These are phyloP conservation scores for Nemophila menziesii DNA, from an alignment of 257 asterid species.

Conservation along the genomic window DNA sequence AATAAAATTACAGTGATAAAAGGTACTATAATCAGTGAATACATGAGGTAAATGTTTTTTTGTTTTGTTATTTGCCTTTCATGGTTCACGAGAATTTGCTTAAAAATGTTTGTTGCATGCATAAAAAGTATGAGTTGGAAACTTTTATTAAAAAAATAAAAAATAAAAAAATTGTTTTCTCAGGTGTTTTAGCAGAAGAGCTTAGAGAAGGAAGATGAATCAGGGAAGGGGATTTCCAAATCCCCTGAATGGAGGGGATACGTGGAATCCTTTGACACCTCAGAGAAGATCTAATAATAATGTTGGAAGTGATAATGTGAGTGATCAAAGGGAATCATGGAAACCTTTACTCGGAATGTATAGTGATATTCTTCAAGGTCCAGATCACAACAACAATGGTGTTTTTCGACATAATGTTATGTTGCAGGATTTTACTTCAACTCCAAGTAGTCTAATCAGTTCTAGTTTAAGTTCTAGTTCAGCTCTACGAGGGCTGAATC, in stretches of 20 bases:
- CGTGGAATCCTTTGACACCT: conserved; percentile 35
- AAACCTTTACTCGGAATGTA: conserved; percentile 15
- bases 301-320: conserved; percentile 3
- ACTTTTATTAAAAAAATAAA: background rate
- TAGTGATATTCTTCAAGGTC: conserved; percentile 8
- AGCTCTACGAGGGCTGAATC: no score
- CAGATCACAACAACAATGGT: background rate
- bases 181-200: conserved; percentile 1
- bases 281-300: conserved; percentile 11
- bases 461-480: no score
- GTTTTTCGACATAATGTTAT: no score
- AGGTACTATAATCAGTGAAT: conserved; percentile 3
- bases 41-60: conserved; percentile 2
- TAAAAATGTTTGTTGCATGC: background rate
- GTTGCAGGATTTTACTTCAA: conserved; percentile 11
- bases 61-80: background rate
- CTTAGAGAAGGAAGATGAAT: conserved; percentile 27
- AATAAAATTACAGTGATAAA: conserved; percentile 13
- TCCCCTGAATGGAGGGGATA: conserved; percentile 30
- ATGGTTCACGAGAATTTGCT: background rate
- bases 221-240: conserved; percentile 36
- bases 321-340: no score
- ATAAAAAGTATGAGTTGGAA: background rate
- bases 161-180: conserved; percentile 3
- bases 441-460: conserved; percentile 8